These are phyloP conservation scores for Lactarius quietus DNA, from an alignment of 768 basidiomycete genomes.

Conservation along the genomic window DNA sequence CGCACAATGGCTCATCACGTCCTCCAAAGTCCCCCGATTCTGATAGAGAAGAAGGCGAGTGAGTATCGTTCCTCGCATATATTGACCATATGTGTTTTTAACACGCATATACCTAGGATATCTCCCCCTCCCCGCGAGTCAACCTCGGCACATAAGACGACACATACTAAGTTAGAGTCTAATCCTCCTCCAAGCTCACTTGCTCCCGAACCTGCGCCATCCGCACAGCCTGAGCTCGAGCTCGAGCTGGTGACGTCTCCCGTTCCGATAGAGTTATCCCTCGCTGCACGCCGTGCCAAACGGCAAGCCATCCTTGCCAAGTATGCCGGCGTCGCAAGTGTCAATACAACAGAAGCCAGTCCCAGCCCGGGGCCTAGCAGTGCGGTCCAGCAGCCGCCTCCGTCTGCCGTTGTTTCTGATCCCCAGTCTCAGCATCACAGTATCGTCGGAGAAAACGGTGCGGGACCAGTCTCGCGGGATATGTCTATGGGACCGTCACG, in stretches of 20 bases:
- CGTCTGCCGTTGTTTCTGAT: slow-evolving; percentile 60
- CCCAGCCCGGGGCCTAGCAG: slow-evolving; percentile 64
- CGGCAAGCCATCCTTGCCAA: slow-evolving; percentile 81
- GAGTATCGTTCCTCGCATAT: slow-evolving; percentile 45
- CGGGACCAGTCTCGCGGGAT: slow-evolving; percentile 3
- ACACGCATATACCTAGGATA: slow-evolving; percentile 44
- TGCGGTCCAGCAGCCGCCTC: slow-evolving; percentile 70
- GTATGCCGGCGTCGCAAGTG: slow-evolving; percentile 50
- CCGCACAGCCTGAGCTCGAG: slow-evolving; percentile 45
- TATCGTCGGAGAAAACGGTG: slow-evolving; percentile 32
- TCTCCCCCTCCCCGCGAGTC: slow-evolving; percentile 39
- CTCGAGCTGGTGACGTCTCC: slow-evolving; percentile 46
- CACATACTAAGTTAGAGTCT: neutral
- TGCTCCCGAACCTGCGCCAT: slow-evolving; percentile 24
- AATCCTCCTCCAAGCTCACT: slow-evolving; percentile 22
- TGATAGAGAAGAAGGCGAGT: slow-evolving; percentile 92
- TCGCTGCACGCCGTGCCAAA: slow-evolving; percentile 63
- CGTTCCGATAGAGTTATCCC: slow-evolving; percentile 53
- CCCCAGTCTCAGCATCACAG: slow-evolving; percentile 54
- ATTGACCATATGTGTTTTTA: slow-evolving; percentile 19
- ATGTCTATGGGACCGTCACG: slow-evolving; percentile 5
- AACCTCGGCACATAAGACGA: slow-evolving; percentile 22
- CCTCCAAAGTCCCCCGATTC: slow-evolving; percentile 36
- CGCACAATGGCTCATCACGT: slow-evolving; percentile 24
- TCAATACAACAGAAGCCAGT: slow-evolving; percentile 35